Evolutionary conservation across 2,329 filamentous ascomycete genomes (phyloP), one percentile per base, ranked within the genome.

Genomic region (Ampelomyces quisqualis): DNA sequence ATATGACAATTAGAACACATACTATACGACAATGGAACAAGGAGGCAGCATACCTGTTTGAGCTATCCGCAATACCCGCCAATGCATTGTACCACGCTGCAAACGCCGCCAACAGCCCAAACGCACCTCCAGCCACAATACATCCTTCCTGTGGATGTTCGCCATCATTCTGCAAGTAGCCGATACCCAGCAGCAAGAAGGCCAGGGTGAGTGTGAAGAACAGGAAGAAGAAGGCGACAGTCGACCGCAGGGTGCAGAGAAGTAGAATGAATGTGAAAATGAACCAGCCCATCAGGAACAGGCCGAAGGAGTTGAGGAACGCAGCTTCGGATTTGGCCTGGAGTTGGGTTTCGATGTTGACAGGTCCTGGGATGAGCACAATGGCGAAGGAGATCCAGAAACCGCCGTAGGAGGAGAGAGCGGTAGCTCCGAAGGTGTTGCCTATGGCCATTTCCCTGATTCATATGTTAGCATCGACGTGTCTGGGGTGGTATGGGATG

Each of bases 381-480:
- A 82, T 80, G 51, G 74, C 77, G 51, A 77, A 80, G 17, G 76
- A 73, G 47, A 82, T 72, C 79, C 79, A 82, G 69, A 82, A 82
- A 45, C 78, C 78, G 42, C 79, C 78, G 57, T 81, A 83, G 3
- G 77, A 80, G 28, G 76, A 77, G 43, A 82, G 77, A 7, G 80
- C 77, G 5, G 79, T 82, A 20, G 77, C 78, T 71, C 78, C 80
- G 37, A 82, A 82, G 8, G 78, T 81, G 68, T 82, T 82, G n/a
- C 79, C 79, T 7, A 79, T 71, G 35, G 73, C 73, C 70, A 76
- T 76, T 64, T 76, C 73, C 72, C 72, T 74, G 36, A 26, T 33
- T 56, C 31, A 55, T 37, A 18, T 37, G 8, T 40, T 31, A 42
- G 17, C 13, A 10, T 14, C 5, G 9, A 21, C n/a, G 7, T 23